A percentile compares a stretch with the other conserved stretches of the same genome.
phyloP scores from a whole-genome alignment of 805 yeast genomes.

The Wickerhamomyces chaumierensis region DNA sequence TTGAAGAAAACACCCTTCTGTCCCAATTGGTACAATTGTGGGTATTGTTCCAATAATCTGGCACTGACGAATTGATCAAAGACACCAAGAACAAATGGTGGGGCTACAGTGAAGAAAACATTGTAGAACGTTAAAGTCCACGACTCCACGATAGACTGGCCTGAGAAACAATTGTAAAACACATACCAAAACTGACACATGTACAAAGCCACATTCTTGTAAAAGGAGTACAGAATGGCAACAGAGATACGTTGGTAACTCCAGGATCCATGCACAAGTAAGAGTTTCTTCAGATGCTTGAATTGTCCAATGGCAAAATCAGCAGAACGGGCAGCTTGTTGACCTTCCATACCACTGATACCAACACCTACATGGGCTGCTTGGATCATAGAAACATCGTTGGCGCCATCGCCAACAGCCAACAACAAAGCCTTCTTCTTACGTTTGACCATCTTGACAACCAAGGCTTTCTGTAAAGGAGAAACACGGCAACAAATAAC shows the following conservation, averaged over 20 bases:
- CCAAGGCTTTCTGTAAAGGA: slow-evolving; percentile 92
- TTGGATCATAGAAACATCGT: slow-evolving; percentile 97
- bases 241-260: slow-evolving; percentile 89
- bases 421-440: slow-evolving; percentile 61
- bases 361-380: slow-evolving; percentile 99
- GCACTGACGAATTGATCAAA: slow-evolving; percentile 95
- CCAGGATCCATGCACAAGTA: slow-evolving; percentile 96
- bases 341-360: slow-evolving; percentile 98
- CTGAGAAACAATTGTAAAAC: slow-evolving; percentile 83
- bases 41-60: slow-evolving; percentile 78
- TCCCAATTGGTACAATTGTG: slow-evolving; percentile 85
- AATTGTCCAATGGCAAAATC: slow-evolving; percentile 96
- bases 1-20: slow-evolving; percentile 83
- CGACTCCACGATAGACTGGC: slow-evolving; percentile 92
- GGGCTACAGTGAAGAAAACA: slow-evolving; percentile 86
- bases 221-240: slow-evolving; percentile 89
- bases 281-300: slow-evolving; percentile 67
- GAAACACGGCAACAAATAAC: slow-evolving; percentile 98
- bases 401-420: slow-evolving; percentile 98
- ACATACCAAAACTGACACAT: slow-evolving; percentile 99
- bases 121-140: slow-evolving; percentile 97
- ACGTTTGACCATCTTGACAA: slow-evolving; percentile 85
- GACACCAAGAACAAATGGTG: slow-evolving; percentile 93
- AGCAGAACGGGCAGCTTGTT: slow-evolving; percentile 98
- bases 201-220: slow-evolving; percentile 89